phyloP scores from a whole-genome alignment of 352 stramenopile species.

The Phytophthora capsici region DNA sequence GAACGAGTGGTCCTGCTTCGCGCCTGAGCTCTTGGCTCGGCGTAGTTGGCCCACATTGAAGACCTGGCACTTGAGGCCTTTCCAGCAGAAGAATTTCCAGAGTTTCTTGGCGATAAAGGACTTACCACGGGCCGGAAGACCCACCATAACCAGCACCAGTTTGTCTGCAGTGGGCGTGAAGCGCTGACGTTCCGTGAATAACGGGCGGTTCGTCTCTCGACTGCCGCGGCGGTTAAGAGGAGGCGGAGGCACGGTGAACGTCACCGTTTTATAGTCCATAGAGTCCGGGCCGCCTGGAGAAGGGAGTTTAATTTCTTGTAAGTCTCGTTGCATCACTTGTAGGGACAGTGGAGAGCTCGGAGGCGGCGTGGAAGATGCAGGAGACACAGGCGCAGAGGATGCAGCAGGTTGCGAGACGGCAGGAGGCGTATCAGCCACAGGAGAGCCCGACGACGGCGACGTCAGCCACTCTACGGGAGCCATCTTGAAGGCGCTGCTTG shows the following conservation, averaged over 20 bases:
- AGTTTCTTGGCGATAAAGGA: slow-evolving; percentile 96
- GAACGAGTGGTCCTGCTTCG: slow-evolving; percentile 87
- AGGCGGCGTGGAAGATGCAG: slow-evolving; percentile 1
- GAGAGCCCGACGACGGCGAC: slow-evolving; percentile 6
- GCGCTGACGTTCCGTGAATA: slow-evolving; percentile 78
- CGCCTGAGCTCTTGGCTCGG: slow-evolving; percentile 71
- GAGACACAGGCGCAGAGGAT: slow-evolving; percentile 13
- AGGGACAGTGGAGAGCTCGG: slow-evolving; percentile 6
- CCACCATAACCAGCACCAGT: slow-evolving; percentile 96
- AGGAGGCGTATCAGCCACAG: slow-evolving; percentile 4
- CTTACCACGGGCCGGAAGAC: slow-evolving; percentile 94
- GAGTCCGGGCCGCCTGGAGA: slow-evolving; percentile 42
- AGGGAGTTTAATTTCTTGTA: slow-evolving; percentile 1
- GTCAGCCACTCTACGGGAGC: slow-evolving; percentile 16
- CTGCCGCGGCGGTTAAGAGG: slow-evolving; percentile 31
- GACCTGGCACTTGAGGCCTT: slow-evolving; percentile 81
- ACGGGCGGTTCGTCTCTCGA: slow-evolving; percentile 37
- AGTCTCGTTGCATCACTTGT: slow-evolving; percentile 11
- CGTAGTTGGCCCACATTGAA: slow-evolving; percentile 97
- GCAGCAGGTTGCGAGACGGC: not conserved
- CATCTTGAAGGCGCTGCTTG: slow-evolving; percentile 15
- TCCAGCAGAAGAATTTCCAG: slow-evolving; percentile 83
- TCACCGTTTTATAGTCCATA: slow-evolving; percentile 54
- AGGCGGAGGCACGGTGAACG: slow-evolving; percentile 36
- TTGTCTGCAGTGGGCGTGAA: slow-evolving; percentile 92